A percentile compares a stretch with the other conserved stretches of the same genome.
phyloP scores from a whole-genome alignment of 495 filamentous ascomycete species.

The Lasiosphaeris hirsuta region DNA sequence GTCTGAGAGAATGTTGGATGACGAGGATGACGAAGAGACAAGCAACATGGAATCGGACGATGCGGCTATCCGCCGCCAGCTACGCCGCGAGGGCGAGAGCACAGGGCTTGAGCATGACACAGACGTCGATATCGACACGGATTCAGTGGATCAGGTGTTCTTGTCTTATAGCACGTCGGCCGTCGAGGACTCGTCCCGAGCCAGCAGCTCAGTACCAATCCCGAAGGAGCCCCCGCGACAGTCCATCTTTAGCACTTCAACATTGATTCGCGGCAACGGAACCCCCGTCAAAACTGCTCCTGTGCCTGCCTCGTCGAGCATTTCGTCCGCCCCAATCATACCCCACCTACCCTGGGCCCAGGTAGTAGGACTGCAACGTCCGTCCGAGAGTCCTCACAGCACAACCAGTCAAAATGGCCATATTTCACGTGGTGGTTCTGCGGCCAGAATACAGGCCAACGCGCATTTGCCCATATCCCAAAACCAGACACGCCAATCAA shows the following conservation, averaged over 20 bases:
- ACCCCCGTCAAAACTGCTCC: no score
- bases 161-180: not conserved
- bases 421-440: no score
- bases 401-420: not conserved
- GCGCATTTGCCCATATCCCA: no score
- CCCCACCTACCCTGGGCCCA: not conserved
- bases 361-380: not conserved
- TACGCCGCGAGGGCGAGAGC: not conserved
- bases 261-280: not conserved
- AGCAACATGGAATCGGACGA: slow-evolving; percentile 23
- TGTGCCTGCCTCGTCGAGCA: not conserved
- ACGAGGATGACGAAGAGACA: slow-evolving; percentile 10
- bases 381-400: not conserved
- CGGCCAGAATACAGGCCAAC: no score
- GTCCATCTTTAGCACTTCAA: not conserved
- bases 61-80: slow-evolving; percentile 18
- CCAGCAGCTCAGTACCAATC: not conserved
- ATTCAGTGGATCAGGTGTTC: not conserved
- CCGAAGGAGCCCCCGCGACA: not conserved
- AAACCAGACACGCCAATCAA: no score
- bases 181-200: not conserved
- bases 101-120: not conserved
- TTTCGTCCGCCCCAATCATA: not conserved
- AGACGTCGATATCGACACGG: not conserved
- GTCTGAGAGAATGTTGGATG: slow-evolving; percentile 6